Conservation (phyloP, 2,329 filamentous ascomycete species). For the Neofusicoccum kwambonambiense region DNA sequence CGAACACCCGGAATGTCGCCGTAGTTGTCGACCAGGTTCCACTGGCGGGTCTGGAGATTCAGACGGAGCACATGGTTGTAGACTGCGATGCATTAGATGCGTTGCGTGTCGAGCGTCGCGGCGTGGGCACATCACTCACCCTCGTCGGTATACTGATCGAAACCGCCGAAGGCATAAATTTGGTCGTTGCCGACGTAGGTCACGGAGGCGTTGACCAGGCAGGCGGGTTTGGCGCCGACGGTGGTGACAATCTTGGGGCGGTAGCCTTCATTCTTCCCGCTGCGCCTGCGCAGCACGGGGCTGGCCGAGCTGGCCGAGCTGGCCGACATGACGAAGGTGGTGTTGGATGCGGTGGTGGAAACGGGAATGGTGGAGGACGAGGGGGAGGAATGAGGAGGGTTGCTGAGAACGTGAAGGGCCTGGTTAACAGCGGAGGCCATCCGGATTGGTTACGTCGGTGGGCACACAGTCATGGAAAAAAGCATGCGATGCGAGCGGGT, state of each 20-base stretch:
- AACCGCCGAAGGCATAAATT: constrained; percentile 97
- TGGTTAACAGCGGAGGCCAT: constrained; percentile 15
- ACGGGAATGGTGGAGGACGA: constrained; percentile 16
- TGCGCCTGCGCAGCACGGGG: constrained; percentile 53
- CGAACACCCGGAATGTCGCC: constrained; percentile 95
- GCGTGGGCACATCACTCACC: constrained; percentile 42
- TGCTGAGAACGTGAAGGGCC: constrained; percentile 10
- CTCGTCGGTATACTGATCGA: constrained; percentile 98
- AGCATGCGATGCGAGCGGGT: neutral
- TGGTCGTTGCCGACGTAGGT: constrained; percentile 98
- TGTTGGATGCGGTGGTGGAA: constrained; percentile 56
- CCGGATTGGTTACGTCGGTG: neutral
- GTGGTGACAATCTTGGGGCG: constrained; percentile 73
- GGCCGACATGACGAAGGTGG: constrained; percentile 86
- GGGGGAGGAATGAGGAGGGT: constrained; percentile 10
- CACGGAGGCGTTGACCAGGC: constrained; percentile 94
- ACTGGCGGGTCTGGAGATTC: constrained; percentile 83
- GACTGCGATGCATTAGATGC: constrained; percentile 47
- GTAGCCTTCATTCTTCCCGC: constrained; percentile 68
- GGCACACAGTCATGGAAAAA: constrained; percentile 1
- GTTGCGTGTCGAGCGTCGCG: constrained; percentile 1
- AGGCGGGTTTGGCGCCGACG: constrained; percentile 71
- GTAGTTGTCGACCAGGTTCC: constrained; percentile 97
- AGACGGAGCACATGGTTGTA: constrained; percentile 95
- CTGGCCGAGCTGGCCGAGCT: constrained; percentile 61